Evolutionary conservation across 2,329 filamentous ascomycete genomes (phyloP).

Genomic region (Hypoxylon sp.): DNA sequence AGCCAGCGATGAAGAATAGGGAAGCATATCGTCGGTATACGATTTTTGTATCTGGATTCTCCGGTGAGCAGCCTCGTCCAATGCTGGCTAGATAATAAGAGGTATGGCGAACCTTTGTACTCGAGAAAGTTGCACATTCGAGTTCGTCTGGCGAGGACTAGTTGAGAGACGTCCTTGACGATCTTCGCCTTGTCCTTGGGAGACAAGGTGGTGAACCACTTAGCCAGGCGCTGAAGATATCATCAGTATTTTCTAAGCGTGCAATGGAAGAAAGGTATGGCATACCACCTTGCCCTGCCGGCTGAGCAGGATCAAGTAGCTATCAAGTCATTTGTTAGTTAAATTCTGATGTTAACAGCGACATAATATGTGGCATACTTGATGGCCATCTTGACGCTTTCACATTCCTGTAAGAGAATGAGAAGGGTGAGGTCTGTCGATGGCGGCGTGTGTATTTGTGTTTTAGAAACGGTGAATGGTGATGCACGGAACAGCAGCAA

Average conservation of each 20-base stretch:
- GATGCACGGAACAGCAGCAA: constrained; percentile 27
- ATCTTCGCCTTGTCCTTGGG: constrained; percentile 99
- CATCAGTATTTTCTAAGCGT: constrained; percentile 14
- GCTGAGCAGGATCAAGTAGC: constrained; percentile 97
- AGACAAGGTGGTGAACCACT: constrained; percentile 99
- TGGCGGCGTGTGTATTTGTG: constrained; percentile 15
- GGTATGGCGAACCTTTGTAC: constrained; percentile 82
- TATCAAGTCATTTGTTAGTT: constrained; percentile 56
- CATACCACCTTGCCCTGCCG: constrained; percentile 99
- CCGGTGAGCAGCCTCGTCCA: constrained; percentile 33
- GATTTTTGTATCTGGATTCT: constrained; percentile 86
- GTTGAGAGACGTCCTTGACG: constrained; percentile 98
- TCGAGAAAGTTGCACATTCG: constrained; percentile 99
- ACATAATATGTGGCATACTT: constrained; percentile 56
- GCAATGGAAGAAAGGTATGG: constrained; percentile 57
- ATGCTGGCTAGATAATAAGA: background rate
- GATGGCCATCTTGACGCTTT: constrained; percentile 61
- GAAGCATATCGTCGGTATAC: constrained; percentile 99
- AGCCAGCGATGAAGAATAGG: constrained; percentile 98
- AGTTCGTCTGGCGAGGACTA: constrained; percentile 93
- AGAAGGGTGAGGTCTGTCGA: constrained; percentile 27
- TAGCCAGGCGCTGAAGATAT: constrained; percentile 85
- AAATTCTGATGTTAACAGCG: constrained; percentile 12
- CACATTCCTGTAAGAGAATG: constrained; percentile 45
- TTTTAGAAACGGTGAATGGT: constrained; percentile 20